These are phyloP conservation scores for Paraconiothyrium sp. DNA, from an alignment of 2,329 filamentous ascomycete genomes.

Conservation along the genomic window DNA sequence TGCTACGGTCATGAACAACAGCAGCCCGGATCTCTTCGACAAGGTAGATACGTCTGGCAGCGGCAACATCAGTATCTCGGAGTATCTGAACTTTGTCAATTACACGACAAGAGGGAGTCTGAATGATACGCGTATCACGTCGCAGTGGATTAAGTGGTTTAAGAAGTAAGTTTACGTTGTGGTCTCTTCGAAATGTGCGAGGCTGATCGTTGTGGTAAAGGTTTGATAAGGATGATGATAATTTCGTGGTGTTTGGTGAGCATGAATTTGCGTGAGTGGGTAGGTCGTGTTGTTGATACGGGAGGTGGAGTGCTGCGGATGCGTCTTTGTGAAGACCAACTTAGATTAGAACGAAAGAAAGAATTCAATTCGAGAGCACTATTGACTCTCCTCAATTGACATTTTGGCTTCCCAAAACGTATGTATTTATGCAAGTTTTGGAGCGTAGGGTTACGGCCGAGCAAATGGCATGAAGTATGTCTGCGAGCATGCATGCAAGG, in stretches of 20 bases:
- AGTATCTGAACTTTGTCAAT: background rate
- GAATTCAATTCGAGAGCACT: background rate
- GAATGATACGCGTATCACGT: background rate
- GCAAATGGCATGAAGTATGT: no score
- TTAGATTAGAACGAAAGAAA: background rate
- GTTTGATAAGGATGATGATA: background rate
- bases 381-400: no score
- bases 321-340: background rate
- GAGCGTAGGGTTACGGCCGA: no score
- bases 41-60: background rate
- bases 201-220: background rate
- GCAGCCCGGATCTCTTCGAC: background rate
- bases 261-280: background rate
- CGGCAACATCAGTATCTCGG: background rate
- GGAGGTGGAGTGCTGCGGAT: background rate
- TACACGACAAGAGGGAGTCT: background rate
- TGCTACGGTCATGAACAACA: background rate
- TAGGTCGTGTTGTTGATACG: background rate
- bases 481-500: no score
- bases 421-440: no score
- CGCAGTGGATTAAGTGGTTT: conserved; percentile 1
- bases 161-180: background rate
- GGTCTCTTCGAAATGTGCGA: background rate
- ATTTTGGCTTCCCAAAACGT: no score
- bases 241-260: background rate